phyloP scores from a whole-genome alignment of 441 rosid species.

The Bruguiera hainesii region DNA sequence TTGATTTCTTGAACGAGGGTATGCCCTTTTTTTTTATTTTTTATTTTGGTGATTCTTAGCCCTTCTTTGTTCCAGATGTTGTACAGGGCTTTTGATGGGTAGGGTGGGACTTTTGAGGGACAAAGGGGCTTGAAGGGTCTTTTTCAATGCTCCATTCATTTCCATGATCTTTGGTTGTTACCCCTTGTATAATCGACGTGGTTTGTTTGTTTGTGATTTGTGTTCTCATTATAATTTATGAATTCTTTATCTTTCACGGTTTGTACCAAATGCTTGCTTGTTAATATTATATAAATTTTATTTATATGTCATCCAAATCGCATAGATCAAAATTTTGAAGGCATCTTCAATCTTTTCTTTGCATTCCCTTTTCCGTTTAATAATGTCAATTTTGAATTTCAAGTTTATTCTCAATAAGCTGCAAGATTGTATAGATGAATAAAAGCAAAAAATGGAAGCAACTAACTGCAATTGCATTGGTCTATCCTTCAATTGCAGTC shows the following conservation, averaged over 20 bases:
- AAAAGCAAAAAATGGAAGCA: too few species aligned
- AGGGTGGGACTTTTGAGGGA: not conserved
- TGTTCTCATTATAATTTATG: not conserved
- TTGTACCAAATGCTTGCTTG: too few species aligned
- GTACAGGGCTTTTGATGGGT: conserved; percentile 1
- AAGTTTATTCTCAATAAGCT: too few species aligned
- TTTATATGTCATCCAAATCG: too few species aligned
- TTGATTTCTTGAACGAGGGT: conserved; percentile 7
- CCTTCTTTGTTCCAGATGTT: not conserved
- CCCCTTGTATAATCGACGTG: not conserved
- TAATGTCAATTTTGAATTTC: too few species aligned
- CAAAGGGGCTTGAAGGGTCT: not conserved
- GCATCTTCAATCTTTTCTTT: too few species aligned
- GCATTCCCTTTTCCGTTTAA: too few species aligned
- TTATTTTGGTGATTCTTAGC: not conserved
- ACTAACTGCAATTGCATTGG: too few species aligned
- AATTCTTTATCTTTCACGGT: not conserved
- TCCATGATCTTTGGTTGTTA: not conserved
- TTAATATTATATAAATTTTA: too few species aligned
- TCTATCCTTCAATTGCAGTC: too few species aligned
- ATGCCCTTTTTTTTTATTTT: not conserved
- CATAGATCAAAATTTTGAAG: too few species aligned
- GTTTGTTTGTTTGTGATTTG: not conserved
- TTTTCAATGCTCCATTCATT: not conserved
- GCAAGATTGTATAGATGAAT: too few species aligned